These are phyloP conservation scores for Clonostachys rhizophaga DNA, from an alignment of 2,329 filamentous ascomycete species.

Conservation along the genomic window DNA sequence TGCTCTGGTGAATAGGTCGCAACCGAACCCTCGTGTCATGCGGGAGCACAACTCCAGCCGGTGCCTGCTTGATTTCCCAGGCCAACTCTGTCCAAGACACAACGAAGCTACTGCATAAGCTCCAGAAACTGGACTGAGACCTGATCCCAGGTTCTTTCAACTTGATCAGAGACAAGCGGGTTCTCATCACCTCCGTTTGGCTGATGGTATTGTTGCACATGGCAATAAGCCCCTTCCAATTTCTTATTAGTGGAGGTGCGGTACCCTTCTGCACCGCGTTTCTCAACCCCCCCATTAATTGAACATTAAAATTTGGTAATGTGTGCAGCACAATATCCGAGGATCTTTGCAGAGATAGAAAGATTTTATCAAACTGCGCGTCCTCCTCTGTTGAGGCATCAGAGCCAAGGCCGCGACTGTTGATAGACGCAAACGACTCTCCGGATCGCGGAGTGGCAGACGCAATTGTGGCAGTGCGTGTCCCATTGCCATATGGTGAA, in stretches of 20 bases:
- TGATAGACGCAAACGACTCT: conserved; percentile 67
- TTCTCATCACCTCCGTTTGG: conserved; percentile 68
- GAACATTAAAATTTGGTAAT: conserved; percentile 64
- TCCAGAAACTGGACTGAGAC: conserved; percentile 57
- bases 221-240: conserved; percentile 67
- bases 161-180: conserved; percentile 72
- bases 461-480: conserved; percentile 45
- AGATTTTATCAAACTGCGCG: conserved; percentile 76
- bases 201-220: conserved; percentile 68
- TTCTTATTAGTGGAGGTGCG: conserved; percentile 53
- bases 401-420: conserved; percentile 37
- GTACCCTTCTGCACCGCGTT: conserved; percentile 56
- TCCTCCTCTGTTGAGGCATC: conserved; percentile 70
- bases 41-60: conserved; percentile 47
- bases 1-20: conserved; percentile 74
- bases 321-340: conserved; percentile 69
- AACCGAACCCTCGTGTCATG: conserved; percentile 70
- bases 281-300: conserved; percentile 61
- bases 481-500: conserved; percentile 42
- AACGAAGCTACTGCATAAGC: conserved; percentile 71
- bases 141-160: conserved; percentile 78
- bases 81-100: conserved; percentile 66
- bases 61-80: conserved; percentile 49
- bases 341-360: conserved; percentile 67
- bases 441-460: conserved; percentile 75